These are phyloP conservation scores for Phaeosphaeria sp. DNA, from an alignment of 2,329 filamentous ascomycete species.

Conservation along the genomic window DNA sequence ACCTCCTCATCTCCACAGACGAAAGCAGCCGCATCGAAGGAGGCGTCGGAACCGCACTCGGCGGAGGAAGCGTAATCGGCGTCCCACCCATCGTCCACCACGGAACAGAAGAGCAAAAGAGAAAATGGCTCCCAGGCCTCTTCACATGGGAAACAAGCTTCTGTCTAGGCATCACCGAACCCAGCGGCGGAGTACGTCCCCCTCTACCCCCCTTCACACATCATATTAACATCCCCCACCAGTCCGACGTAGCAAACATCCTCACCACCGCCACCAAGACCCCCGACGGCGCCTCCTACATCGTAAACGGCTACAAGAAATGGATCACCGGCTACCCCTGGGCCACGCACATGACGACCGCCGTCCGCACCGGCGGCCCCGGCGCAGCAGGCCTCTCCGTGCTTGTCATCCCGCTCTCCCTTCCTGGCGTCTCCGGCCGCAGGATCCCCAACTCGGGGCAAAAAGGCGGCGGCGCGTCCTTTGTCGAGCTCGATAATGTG, in stretches of 20 bases:
- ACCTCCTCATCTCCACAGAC: conserved; percentile 60
- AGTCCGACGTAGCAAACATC: conserved; percentile 69
- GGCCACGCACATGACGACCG: conserved; percentile 68
- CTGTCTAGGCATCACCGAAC: conserved; percentile 71
- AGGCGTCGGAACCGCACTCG: conserved; percentile 65
- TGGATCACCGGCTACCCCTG: conserved; percentile 71
- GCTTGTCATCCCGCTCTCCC: conserved; percentile 62
- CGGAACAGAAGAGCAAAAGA: conserved; percentile 66
- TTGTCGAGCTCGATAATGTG: conserved; percentile 85
- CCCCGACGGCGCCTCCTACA: conserved; percentile 73
- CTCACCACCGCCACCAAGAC: conserved; percentile 73
- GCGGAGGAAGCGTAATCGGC: conserved; percentile 68
- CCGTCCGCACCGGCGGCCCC: conserved; percentile 64
- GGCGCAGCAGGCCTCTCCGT: conserved; percentile 64
- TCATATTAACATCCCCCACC: not conserved
- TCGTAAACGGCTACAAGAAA: conserved; percentile 73
- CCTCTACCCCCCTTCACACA: not conserved
- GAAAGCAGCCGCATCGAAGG: conserved; percentile 64
- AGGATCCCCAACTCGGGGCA: conserved; percentile 71
- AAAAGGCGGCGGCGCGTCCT: conserved; percentile 76
- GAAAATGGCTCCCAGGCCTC: conserved; percentile 64
- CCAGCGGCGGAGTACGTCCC: conserved; percentile 54
- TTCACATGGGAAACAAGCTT: conserved; percentile 67
- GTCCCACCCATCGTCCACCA: conserved; percentile 69
- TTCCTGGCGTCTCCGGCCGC: conserved; percentile 59